A percentile compares a stretch with the other conserved stretches of the same genome.
Evolutionary conservation across 768 basidiomycete genomes (phyloP).

Genomic region (Tulasnella sp.): DNA sequence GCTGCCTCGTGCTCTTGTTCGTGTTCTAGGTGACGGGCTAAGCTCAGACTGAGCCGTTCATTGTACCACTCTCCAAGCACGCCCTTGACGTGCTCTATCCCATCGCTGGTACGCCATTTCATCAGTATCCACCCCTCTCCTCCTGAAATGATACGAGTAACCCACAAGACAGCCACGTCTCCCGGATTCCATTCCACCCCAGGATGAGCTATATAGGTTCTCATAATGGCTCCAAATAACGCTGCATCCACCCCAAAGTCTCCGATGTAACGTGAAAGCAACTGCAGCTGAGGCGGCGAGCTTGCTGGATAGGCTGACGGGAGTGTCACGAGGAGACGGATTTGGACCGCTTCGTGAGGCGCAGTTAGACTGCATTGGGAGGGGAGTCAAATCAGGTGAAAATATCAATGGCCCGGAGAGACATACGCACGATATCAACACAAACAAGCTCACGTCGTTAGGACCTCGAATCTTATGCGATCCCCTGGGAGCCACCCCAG

Average conservation of each 20-base stretch:
- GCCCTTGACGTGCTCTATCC: slow-evolving; percentile 71
- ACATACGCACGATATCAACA: slow-evolving; percentile 10
- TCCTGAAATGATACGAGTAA: background rate
- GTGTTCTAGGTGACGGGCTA: slow-evolving; percentile 22
- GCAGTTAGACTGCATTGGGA: slow-evolving; percentile 46
- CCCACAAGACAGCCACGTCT: slow-evolving; percentile 66
- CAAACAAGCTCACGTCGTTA: slow-evolving; percentile 54
- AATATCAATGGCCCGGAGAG: slow-evolving; percentile 45
- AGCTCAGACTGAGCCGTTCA: slow-evolving; percentile 49
- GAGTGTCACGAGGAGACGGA: slow-evolving; percentile 46
- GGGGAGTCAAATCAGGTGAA: slow-evolving; percentile 28
- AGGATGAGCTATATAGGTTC: slow-evolving; percentile 74
- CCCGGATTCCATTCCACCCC: slow-evolving; percentile 69
- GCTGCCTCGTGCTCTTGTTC: slow-evolving; percentile 24
- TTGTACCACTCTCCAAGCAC: slow-evolving; percentile 66
- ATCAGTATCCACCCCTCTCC: background rate
- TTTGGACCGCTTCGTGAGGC: slow-evolving; percentile 41
- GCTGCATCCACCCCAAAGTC: slow-evolving; percentile 67
- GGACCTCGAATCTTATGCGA: slow-evolving; percentile 61
- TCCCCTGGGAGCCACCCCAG: slow-evolving; percentile 35
- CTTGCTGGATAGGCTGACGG: slow-evolving; percentile 58
- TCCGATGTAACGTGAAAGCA: slow-evolving; percentile 79
- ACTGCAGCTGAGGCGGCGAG: slow-evolving; percentile 75
- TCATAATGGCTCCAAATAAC: slow-evolving; percentile 72
- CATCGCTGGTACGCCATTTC: slow-evolving; percentile 46